A percentile compares a stretch with the other conserved stretches of the same genome.
phyloP scores from a whole-genome alignment of 805 yeast species.

The Kockiozyma suomiensis region DNA sequence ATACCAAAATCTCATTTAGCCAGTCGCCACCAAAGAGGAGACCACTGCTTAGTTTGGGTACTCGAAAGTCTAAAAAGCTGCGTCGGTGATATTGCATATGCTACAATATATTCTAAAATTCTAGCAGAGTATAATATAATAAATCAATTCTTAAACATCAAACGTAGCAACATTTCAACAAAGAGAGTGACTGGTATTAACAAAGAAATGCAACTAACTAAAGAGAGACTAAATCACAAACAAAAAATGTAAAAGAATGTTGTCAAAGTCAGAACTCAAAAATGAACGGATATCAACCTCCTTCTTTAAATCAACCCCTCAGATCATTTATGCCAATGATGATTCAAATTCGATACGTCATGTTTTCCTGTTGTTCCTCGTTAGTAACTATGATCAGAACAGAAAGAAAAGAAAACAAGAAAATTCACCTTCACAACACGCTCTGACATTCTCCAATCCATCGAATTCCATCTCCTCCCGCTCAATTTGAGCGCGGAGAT shows the following conservation, averaged over 20 bases:
- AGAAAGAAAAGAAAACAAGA: not conserved
- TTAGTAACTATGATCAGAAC: not conserved
- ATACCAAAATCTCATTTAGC: not conserved
- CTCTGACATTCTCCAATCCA: conserved; percentile 49
- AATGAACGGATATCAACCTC: not conserved
- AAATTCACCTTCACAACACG: conserved; percentile 40
- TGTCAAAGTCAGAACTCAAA: not conserved
- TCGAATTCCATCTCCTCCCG: conserved; percentile 47
- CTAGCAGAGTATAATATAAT: not conserved
- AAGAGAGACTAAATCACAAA: not conserved
- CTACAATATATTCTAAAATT: not conserved
- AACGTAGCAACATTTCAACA: not conserved
- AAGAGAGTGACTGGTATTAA: not conserved
- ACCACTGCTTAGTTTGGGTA: not conserved
- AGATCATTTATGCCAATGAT: not conserved
- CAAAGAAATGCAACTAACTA: not conserved
- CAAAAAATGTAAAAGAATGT: not conserved
- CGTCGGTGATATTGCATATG: not conserved
- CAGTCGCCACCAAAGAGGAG: not conserved
- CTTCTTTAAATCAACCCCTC: not conserved
- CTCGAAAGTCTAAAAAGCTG: not conserved
- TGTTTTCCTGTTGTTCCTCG: conserved; percentile 31
- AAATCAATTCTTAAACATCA: not conserved
- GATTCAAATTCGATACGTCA: conserved; percentile 29
- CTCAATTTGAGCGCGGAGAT: conserved; percentile 13